Percentiles rank a stretch among this genome's conserved stretches.
Evolutionary conservation across 257 asterid species (phyloP).

Genomic region (Nicotiana knightiana): DNA sequence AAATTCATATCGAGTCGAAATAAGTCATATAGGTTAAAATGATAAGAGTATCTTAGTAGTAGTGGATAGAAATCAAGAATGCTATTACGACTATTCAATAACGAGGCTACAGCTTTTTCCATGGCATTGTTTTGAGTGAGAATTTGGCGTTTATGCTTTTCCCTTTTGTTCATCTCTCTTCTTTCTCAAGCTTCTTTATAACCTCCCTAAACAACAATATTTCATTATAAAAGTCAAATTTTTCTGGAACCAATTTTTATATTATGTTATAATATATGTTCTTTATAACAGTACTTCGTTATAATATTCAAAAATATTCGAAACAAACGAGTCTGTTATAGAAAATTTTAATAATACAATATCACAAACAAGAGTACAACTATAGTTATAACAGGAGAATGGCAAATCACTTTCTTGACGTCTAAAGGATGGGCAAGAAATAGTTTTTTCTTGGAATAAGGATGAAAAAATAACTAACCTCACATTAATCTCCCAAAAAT

Average conservation of each 20-base stretch:
- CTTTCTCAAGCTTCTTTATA: background rate
- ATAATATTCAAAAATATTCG: too few species aligned
- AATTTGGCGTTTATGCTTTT: slow-evolving; percentile 7
- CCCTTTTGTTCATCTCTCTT: slow-evolving; percentile 1
- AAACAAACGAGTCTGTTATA: too few species aligned
- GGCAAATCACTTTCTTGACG: background rate
- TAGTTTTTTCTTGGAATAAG: background rate
- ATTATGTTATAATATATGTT: too few species aligned
- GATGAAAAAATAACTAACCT: background rate
- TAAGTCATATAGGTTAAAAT: too few species aligned
- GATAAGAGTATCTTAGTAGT: too few species aligned
- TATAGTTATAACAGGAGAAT: background rate
- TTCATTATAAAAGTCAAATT: too few species aligned
- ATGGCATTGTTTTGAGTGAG: slow-evolving; percentile 24
- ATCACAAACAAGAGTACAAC: background rate
- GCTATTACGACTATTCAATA: background rate
- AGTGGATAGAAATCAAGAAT: background rate
- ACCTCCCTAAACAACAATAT: too few species aligned
- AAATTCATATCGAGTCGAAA: too few species aligned
- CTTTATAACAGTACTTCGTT: too few species aligned
- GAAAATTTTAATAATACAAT: background rate
- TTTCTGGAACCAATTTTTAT: too few species aligned
- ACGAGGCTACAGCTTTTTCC: background rate
- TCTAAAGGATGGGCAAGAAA: background rate
- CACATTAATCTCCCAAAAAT: background rate